Conservation (phyloP, 2,329 filamentous ascomycete species). For the Claviceps sp. region DNA sequence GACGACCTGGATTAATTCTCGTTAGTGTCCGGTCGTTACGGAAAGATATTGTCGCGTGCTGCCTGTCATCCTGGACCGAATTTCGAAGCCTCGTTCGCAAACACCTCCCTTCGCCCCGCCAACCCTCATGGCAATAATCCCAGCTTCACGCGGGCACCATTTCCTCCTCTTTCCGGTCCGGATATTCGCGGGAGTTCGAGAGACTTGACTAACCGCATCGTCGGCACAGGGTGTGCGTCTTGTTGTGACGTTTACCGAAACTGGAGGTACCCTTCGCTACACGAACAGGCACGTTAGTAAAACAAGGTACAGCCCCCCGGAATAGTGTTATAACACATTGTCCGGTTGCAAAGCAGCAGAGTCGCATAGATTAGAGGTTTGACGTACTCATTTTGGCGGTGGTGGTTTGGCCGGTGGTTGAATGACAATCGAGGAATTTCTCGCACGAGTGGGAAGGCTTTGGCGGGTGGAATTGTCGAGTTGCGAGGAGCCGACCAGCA, state of each 20-base stretch:
- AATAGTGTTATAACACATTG: not conserved
- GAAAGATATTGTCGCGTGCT: not conserved
- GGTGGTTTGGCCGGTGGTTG: constrained; percentile 26
- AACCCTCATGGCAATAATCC: too few relatives aligned
- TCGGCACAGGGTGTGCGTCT: constrained; percentile 96
- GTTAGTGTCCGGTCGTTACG: not conserved
- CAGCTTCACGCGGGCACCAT: not conserved
- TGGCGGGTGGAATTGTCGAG: constrained; percentile 24
- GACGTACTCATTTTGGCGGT: constrained; percentile 47
- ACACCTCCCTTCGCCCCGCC: not conserved
- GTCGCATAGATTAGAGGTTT: too few relatives aligned
- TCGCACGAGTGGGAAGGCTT: constrained; percentile 16
- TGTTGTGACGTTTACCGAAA: constrained; percentile 70
- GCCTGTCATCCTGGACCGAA: not conserved
- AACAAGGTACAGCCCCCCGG: not conserved
- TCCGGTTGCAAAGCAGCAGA: not conserved
- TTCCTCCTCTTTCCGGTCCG: constrained; percentile 6
- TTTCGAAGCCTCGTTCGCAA: not conserved
- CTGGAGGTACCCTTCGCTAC: constrained; percentile 45
- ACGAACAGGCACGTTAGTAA: constrained; percentile 15
- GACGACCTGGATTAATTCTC: constrained; percentile 50
- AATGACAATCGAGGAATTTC: constrained; percentile 23
- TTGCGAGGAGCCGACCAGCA: constrained; percentile 11
- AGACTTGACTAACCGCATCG: constrained; percentile 70
- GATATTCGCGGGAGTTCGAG: constrained; percentile 2